Evolutionary conservation across 345 rosid genomes (phyloP), one percentile per base, ranked within the genome.

Genomic region (Combretum micranthum): DNA sequence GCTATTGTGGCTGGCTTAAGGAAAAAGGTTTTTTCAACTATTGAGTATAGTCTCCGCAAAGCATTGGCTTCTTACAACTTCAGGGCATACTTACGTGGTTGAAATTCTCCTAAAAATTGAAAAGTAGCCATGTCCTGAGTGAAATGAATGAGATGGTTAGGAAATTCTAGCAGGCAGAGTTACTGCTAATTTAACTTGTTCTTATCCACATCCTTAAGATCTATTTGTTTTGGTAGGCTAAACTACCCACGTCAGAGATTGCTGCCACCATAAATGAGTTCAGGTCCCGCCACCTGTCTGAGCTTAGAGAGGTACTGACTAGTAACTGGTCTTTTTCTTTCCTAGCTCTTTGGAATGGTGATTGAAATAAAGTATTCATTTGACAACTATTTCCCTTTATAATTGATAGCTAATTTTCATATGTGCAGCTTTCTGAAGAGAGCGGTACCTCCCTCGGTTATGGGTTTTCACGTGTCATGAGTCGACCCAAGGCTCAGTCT

Each of bases 361-460:
- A 20, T 13, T 17, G 26, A 32, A 32, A 32, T 32, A 26, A 13
- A 7, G 6, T 13, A 20, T 9, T 60, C 20, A 15, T 13, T 15
- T 1, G 12, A 42, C 12, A 8, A 42, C 11, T 15, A 16, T 50
- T 47, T 44, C 32, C 23, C 13, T 55, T 47, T 23, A 26, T 9
- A 7, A 32, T 32, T 32, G 39, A 32, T 32, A 32, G 39, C 39
- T 32, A 32, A 32, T 20, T 15, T 53, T 47, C 53, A 2, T 37
- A 7, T 64, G 21, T 72, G 75, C 88, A 92, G 98, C 81, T 92
- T 44, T 80, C 83, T 60, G 77, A 92, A 79, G 67, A 87, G 25
- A 92, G 79, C 19, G 99, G 99, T 59, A 93, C 91, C 68, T 93
- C 99, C 20, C 90, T 83, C 50, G 99, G 99, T 13, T 93, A 93